Conservation (phyloP, 1,139 yeast genomes). For the Geotrichum klebahnii region DNA sequence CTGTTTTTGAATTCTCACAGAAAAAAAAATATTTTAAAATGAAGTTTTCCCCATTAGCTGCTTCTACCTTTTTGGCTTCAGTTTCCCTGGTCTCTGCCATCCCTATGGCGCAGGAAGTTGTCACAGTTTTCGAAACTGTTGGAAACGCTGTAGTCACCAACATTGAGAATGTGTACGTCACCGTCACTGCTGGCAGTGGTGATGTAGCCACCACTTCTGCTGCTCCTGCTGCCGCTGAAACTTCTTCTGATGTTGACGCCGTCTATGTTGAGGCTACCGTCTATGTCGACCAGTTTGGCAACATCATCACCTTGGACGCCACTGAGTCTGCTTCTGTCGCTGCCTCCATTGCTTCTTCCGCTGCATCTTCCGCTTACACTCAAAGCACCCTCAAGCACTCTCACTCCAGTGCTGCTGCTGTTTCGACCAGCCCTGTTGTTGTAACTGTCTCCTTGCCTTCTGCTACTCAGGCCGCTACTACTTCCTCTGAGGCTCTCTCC, state of each 20-base stretch:
- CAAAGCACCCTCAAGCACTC: conserved; percentile 5
- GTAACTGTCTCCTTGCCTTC: conserved; percentile 76
- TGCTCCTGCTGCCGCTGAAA: not conserved
- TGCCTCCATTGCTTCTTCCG: conserved; percentile 8
- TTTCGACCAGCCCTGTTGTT: conserved; percentile 72
- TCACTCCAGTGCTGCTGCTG: conserved; percentile 43
- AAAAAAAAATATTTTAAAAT: not conserved
- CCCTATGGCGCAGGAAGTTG: conserved; percentile 8
- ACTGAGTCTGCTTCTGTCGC: conserved; percentile 20
- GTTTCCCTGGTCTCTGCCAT: conserved; percentile 8
- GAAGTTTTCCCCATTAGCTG: conserved; percentile 14
- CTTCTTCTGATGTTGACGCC: no score
- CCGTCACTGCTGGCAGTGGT: conserved; percentile 12
- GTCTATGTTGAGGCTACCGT: conserved; percentile 16
- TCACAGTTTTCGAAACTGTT: conserved; percentile 10
- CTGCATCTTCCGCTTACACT: conserved; percentile 11
- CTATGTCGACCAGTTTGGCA: conserved; percentile 22
- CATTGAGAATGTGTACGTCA: conserved; percentile 4
- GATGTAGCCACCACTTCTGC: conserved; percentile 3
- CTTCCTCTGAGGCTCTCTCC: conserved; percentile 66
- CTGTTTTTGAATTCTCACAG: not conserved
- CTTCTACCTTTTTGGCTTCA: conserved; percentile 16
- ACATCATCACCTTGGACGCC: conserved; percentile 9
- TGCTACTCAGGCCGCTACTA: conserved; percentile 42
- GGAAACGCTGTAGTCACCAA: conserved; percentile 12